These are phyloP conservation scores for Plantago coronopus DNA, from an alignment of 305 asterid genomes.

Conservation along the genomic window DNA sequence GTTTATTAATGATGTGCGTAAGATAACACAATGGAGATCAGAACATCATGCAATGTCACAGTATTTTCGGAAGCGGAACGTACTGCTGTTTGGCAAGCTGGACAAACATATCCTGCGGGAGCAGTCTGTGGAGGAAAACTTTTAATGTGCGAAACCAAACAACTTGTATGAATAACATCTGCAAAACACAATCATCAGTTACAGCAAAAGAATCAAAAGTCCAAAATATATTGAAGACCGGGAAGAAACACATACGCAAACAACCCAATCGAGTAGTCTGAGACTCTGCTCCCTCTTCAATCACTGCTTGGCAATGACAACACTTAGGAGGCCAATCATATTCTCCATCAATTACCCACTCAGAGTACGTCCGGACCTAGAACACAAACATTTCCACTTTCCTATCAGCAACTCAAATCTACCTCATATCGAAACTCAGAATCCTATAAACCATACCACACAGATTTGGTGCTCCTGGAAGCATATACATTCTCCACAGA, in stretches of 20 bases:
- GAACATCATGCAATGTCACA: conserved; percentile 5
- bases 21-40: too few relatives aligned
- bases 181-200: conserved; percentile 21
- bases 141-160: conserved; percentile 76
- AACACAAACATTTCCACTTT: conserved; percentile 3
- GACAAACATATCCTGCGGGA: conserved; percentile 91
- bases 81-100: conserved; percentile 83
- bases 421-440: conserved; percentile 1
- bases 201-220: not conserved
- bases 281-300: conserved; percentile 58
- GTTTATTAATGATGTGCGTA: too few relatives aligned
- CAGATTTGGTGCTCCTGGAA: conserved; percentile 90
- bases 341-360: conserved; percentile 97
- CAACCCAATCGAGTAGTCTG: conserved; percentile 91
- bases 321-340: conserved; percentile 98
- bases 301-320: conserved; percentile 69
- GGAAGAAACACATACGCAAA: conserved; percentile 64
- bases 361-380: conserved; percentile 83
- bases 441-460: conserved; percentile 55
- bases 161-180: conserved; percentile 79
- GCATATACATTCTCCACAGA: conserved; percentile 96
- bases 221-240: conserved; percentile 8
- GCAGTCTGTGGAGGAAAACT: conserved; percentile 82
- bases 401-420: not conserved
- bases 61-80: conserved; percentile 23